Evolutionary conservation across 1,139 yeast species (phyloP), one percentile per base, ranked within the genome.

Genomic region (Hansenula sp.): DNA sequence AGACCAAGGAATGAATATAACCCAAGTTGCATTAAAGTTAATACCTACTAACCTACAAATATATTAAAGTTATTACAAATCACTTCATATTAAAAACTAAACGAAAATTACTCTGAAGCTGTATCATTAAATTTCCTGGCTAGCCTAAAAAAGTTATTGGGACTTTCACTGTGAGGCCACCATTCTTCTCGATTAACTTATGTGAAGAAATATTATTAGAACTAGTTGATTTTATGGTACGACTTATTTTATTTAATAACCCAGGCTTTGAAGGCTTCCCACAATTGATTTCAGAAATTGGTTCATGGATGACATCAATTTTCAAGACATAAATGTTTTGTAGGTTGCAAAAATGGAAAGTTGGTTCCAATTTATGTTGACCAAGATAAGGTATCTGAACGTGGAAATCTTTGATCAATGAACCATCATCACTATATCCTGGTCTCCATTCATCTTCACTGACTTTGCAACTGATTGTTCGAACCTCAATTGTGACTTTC

Each of bases 271-370:
- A 12, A n/a, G 31, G 25, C 5, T 5, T 28, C 13, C 11, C 15
- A 4, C 5, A 7, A n/a, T 28, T 11, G 31, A 7, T 6, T 28
- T 11, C 18, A 33, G 4, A 10, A 9, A 33, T 4, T 24, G 8
- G 5, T n/a, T 24, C 24, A 27, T 36, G 31, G 9, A 13, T 27
- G 15, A 36, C 16, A 12, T 36, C 38, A 12, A 53, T 21, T 7
- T 45, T 17, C 12, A 51, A 41, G 5, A 42, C 29, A 31, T 50
- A 52, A 30, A 52, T 33, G 41, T 53, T 52, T 21, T 53, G 57
- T 11, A 53, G 16, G 36, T 37, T 43, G 39, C 57, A 53, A 19
- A 47, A 42, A 38, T 53, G 57, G 44, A 53, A 53, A 0, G 56
- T 48, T 3, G 46, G 41, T 13, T 42, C 40, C 13, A 46, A 8